Conservation (phyloP, 495 filamentous ascomycete genomes). For the Sordaria brevicollis region DNA sequence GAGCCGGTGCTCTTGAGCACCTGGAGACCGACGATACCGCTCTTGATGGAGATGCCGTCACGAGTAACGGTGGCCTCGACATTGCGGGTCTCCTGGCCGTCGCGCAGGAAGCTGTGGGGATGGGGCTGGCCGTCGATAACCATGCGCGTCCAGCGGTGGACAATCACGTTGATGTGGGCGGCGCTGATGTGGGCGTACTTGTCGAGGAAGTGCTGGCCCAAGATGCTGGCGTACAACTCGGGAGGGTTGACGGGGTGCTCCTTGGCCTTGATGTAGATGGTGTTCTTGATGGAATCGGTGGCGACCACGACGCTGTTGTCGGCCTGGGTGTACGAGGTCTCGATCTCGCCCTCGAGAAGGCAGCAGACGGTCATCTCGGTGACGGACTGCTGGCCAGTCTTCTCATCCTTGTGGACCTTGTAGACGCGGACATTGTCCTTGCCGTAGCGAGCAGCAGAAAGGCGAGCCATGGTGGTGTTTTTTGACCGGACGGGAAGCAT, state of each 20-base stretch:
- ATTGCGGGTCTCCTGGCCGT: constrained; percentile 76
- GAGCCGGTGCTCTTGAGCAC: constrained; percentile 98
- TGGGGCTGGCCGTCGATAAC: constrained; percentile 78
- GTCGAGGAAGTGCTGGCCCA: constrained; percentile 80
- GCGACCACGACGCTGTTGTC: constrained; percentile 95
- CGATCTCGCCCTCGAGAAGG: constrained; percentile 83
- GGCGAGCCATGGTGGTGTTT: constrained; percentile 36
- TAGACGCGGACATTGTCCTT: constrained; percentile 98
- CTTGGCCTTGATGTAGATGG: constrained; percentile 87
- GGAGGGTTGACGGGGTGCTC: constrained; percentile 87
- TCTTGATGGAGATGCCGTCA: constrained; percentile 58
- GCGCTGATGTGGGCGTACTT: constrained; percentile 78
- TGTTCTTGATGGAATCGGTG: constrained; percentile 98
- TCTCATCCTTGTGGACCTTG: constrained; percentile 76
- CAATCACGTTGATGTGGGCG: constrained; percentile 68
- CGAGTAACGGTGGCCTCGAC: constrained; percentile 52
- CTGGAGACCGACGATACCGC: constrained; percentile 61
- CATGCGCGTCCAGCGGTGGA: constrained; percentile 90
- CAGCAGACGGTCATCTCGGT: constrained; percentile 92
- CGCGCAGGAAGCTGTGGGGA: constrained; percentile 91
- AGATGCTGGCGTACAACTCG: constrained; percentile 77
- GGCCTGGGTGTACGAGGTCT: constrained; percentile 83
- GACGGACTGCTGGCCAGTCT: constrained; percentile 68
- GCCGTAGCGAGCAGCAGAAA: constrained; percentile 74
- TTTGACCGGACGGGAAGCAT: background rate